Conservation (phyloP, 441 rosid genomes). For the Isatis lusitanica region DNA sequence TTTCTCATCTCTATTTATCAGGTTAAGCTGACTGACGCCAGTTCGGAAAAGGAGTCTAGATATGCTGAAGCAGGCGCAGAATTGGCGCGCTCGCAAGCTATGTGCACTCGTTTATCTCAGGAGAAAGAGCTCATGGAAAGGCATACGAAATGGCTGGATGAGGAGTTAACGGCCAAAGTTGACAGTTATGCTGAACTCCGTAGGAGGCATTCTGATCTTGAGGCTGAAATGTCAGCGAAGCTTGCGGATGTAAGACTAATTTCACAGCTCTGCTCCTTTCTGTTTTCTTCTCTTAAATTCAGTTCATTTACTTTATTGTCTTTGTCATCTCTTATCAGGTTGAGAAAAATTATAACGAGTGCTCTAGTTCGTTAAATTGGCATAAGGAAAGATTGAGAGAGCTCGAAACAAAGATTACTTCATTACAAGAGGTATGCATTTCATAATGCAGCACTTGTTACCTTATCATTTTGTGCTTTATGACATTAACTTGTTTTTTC, state of each 20-base stretch:
- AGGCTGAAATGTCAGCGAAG: conserved; percentile 80
- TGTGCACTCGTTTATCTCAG: conserved; percentile 79
- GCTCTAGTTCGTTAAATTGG: conserved; percentile 72
- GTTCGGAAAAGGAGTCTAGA: conserved; percentile 71
- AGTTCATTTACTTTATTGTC: conserved; percentile 18
- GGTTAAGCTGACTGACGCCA: conserved; percentile 67
- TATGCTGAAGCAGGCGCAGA: conserved; percentile 67
- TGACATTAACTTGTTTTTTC: conserved; percentile 28
- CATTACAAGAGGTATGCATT: conserved; percentile 64
- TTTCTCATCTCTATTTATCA: conserved; percentile 25
- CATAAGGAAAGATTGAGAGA: conserved; percentile 78
- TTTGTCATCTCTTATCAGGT: conserved; percentile 42
- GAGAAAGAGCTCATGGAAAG: conserved; percentile 91
- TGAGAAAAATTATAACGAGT: conserved; percentile 60
- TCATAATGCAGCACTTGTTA: conserved; percentile 12
- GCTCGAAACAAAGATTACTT: conserved; percentile 55
- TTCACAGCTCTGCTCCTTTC: background rate
- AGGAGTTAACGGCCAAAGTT: conserved; percentile 81
- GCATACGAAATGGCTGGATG: conserved; percentile 90
- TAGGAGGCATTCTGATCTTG: conserved; percentile 62
- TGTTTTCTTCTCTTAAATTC: background rate
- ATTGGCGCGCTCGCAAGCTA: conserved; percentile 62
- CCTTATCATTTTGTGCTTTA: conserved; percentile 7
- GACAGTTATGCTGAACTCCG: conserved; percentile 66
- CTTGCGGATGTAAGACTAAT: conserved; percentile 59